Conservation (phyloP, 805 yeast species). For the Clavispora phyllophila region DNA sequence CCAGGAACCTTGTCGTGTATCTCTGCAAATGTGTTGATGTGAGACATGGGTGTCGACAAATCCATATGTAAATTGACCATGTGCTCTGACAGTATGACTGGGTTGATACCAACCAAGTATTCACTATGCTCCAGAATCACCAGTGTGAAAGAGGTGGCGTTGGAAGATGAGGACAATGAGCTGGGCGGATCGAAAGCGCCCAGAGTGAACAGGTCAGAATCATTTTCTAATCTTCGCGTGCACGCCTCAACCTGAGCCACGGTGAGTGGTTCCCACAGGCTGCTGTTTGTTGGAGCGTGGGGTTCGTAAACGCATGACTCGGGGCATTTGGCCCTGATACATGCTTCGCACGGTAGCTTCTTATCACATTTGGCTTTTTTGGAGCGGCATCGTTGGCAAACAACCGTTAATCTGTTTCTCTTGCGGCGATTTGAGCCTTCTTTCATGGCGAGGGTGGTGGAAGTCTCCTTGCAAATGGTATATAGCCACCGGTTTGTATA, state of each 20-base stretch:
- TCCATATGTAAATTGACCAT: constrained; percentile 14
- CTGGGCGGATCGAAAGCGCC: not conserved
- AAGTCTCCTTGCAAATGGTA: no score
- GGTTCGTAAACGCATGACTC: constrained; percentile 10
- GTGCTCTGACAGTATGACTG: constrained; percentile 10
- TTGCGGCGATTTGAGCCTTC: not conserved
- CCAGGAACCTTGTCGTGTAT: not conserved
- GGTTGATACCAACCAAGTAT: constrained; percentile 11
- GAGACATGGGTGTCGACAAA: constrained; percentile 4
- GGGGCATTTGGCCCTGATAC: constrained; percentile 10
- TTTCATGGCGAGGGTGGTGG: not conserved
- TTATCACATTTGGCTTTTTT: constrained; percentile 14
- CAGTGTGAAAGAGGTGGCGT: not conserved
- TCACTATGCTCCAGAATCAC: not conserved
- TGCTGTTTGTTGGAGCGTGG: not conserved
- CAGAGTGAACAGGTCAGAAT: not conserved
- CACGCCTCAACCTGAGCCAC: not conserved
- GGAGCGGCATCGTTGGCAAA: constrained; percentile 14
- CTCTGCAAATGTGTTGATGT: not conserved
- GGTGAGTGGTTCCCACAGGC: not conserved
- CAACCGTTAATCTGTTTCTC: constrained; percentile 12
- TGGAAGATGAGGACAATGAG: not conserved
- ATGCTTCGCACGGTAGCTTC: constrained; percentile 10
- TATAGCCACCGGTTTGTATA: no score
- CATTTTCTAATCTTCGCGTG: not conserved